Evolutionary conservation across 2,329 filamentous ascomycete genomes (phyloP).

Genomic region (Colletotrichum cereale): DNA sequence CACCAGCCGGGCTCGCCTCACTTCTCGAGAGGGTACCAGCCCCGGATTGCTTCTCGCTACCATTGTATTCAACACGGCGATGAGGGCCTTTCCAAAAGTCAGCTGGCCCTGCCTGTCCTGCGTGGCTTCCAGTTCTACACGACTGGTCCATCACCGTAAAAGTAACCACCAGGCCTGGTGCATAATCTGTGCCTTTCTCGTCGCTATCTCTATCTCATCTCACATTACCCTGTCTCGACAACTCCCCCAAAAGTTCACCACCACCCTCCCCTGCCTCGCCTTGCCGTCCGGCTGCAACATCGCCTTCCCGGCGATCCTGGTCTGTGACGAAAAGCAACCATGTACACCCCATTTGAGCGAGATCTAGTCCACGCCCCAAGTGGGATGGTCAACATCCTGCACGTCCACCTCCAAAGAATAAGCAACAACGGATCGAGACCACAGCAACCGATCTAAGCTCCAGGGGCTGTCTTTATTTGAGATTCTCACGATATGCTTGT

Average conservation of each 20-base stretch:
- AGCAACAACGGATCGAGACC: slow-evolving; percentile 29
- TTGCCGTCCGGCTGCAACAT: slow-evolving; percentile 40
- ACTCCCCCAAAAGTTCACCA: slow-evolving; percentile 9
- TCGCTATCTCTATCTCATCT: slow-evolving; percentile 35
- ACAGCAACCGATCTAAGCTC: slow-evolving; percentile 13
- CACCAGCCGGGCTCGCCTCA: background rate
- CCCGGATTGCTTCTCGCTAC: background rate
- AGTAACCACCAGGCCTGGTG: background rate
- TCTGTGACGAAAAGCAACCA: slow-evolving; percentile 27
- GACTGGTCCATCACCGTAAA: background rate
- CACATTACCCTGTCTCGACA: slow-evolving; percentile 23
- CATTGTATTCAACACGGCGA: background rate
- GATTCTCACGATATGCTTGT: slow-evolving; percentile 31
- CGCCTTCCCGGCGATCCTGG: slow-evolving; percentile 36
- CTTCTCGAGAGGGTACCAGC: background rate
- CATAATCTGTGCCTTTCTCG: slow-evolving; percentile 1
- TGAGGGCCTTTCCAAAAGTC: background rate
- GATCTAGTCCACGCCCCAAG: slow-evolving; percentile 23
- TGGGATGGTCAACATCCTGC: slow-evolving; percentile 28
- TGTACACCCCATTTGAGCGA: slow-evolving; percentile 31
- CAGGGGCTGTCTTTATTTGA: slow-evolving; percentile 37
- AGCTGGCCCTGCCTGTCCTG: background rate
- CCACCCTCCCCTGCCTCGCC: slow-evolving; percentile 29
- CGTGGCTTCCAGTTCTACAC: slow-evolving; percentile 4
- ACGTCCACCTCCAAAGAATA: slow-evolving; percentile 30